Conservation (phyloP, 768 basidiomycete species). For the Boletus subparvulus region DNA sequence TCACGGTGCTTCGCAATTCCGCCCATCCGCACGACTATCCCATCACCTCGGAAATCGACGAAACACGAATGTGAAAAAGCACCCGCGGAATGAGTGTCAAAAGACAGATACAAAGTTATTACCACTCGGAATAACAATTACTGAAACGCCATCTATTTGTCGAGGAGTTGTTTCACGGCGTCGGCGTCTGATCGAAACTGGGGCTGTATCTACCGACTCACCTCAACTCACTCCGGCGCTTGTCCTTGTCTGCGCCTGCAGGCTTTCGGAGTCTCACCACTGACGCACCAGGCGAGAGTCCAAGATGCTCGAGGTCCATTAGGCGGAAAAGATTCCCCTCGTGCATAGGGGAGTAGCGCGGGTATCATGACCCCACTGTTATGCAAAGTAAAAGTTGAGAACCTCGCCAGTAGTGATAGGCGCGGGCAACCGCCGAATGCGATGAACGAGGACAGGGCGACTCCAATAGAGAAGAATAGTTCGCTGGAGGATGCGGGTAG, state of each 20-base stretch:
- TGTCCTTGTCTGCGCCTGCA: neutral
- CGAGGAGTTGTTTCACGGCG: neutral
- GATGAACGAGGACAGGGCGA: too few relatives aligned
- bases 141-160: neutral
- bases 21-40: neutral
- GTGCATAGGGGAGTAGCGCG: neutral
- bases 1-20: constrained; percentile 10
- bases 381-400: too few relatives aligned
- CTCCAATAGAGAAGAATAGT: too few relatives aligned
- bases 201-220: neutral
- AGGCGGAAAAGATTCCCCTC: too few relatives aligned
- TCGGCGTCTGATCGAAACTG: neutral
- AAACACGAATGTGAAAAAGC: neutral
- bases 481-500: too few relatives aligned
- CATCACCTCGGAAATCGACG: neutral
- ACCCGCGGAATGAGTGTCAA: neutral
- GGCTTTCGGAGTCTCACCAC: neutral
- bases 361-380: neutral
- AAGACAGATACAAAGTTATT: neutral
- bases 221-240: neutral
- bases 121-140: neutral
- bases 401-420: too few relatives aligned
- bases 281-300: too few relatives aligned
- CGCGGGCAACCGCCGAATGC: too few relatives aligned
- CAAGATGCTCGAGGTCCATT: too few relatives aligned